Conservation (phyloP, 2,329 filamentous ascomycete genomes). For the Botrytis elliptica region DNA sequence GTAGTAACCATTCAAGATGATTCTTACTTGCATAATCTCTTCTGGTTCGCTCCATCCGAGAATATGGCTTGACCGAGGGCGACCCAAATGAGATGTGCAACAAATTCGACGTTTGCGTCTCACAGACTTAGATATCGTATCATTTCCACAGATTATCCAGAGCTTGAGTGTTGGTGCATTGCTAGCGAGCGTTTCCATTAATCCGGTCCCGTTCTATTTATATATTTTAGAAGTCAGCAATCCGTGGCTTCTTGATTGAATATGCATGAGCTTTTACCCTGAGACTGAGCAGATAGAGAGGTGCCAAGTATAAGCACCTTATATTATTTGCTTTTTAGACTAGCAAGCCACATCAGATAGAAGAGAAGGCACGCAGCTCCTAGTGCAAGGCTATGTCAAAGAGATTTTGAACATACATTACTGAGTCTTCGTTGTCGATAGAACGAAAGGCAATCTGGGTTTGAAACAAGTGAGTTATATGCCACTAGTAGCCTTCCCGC, state of each 20-base stretch:
- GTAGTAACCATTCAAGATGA: neutral
- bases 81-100: constrained; percentile 9
- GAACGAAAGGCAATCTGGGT: no score
- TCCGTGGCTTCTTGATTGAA: neutral
- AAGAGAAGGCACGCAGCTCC: neutral
- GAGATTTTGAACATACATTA: neutral
- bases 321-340: neutral
- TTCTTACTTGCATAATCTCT: neutral
- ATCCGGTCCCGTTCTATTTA: neutral
- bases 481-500: no score
- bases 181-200: neutral
- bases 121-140: neutral
- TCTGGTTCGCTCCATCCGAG: no score
- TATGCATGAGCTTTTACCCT: neutral
- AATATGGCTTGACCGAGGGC: neutral
- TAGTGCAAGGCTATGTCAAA: neutral
- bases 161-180: neutral
- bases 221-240: no score
- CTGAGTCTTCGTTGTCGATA: no score
- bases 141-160: no score
- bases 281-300: neutral
- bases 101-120: neutral
- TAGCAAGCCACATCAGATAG: neutral
- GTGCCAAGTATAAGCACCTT: neutral
- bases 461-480: no score